Evolutionary conservation across 768 basidiomycete species (phyloP), one percentile per base, ranked within the genome.

Genomic region (Suillus hirtellus): DNA sequence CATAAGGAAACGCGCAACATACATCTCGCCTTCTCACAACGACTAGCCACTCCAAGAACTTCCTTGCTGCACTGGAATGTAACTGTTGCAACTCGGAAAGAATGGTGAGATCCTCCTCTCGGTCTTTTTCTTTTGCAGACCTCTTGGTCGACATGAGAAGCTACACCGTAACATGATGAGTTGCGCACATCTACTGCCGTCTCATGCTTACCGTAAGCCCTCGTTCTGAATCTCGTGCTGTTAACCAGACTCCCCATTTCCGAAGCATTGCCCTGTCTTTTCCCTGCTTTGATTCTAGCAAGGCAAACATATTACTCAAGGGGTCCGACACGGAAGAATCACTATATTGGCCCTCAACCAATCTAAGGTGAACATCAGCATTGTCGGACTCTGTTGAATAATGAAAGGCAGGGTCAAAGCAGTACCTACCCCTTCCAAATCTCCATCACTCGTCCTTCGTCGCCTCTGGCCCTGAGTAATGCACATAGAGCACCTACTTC

Each of bases 211-310:
- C 93, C 78, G 87, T 86, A 31, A 97, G 73, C 4, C 89, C 93
- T 50, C 82, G 84, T 31, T 89, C 87, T 0, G 86, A 78, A 73
- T 92, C 87, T 43, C 82, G 82, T 66, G 82, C 84, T 2, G 87
- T 82, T 24, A 97, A 76, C 95, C 95, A 96, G 9, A 92, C 75
- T 3, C 85, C 89, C 87, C 94, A 95, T 59, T 84, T 81, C 65
- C 89, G 87, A 4, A 86, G 84, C 60, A 94, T 69, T 3, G 77
- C 69, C 31, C 84, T 83, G 69, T 92, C 88, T 63, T 80, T 84
- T 67, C 2, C 50, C 60, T 65, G 75, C 66, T n/a, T 47, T 67
- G 10, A 74, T 50, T 42, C 17, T 44, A 75, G 70, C 53, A 76
- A 62, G 12, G 64, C 50, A 44, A 72, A 76, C 63, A 74, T 70